Evolutionary conservation across 371 early-diverging fungal species (phyloP), one percentile per base, ranked within the genome.

Genomic region (Chytridiales sp.): DNA sequence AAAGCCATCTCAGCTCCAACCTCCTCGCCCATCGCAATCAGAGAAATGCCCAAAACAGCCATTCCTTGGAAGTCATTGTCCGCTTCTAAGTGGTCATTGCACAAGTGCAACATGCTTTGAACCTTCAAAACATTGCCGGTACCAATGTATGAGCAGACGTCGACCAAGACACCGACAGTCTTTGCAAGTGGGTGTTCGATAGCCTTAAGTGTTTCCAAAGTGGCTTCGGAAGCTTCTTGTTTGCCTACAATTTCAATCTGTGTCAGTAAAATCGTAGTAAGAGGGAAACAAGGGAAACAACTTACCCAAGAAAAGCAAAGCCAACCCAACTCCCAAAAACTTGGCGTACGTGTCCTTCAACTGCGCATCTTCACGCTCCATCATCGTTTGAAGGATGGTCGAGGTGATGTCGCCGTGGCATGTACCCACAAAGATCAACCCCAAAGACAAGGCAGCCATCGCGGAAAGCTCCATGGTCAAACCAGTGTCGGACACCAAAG

Each of bases 11-110:
- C 96, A 6, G 91, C 73, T 5, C 98, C 98, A 67, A 97, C 82
- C 57, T 94, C 94, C 75, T 97, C 98, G 47, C 96, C 97, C 87
- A 97, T 91, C 15, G 95, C 87, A 68, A 98, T 93, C 75, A 96
- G 65, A 3, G 95, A 93, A 51, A 98, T 88, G 59, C 94, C 98
- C 43, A 98, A 78, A 22, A 93, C 94, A n/a, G 98, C 97, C 74
- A 89, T 93, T 11, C 88, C 90, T 79, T 97, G 96, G 74, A 89
- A 87, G 5, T 59, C 58, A 56, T 70, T 67, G 67, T 88, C 88
- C 31, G 88, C 92, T 59, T 94, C 93, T 52, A 94, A 75, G 66
- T 96, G 97, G 73, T 96, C 95, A 48, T 89, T 91, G 81, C 95
- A 95, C 57, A 85, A 68, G 68, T 93, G 95, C 42, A 97, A 85